Evolutionary conservation across 768 basidiomycete genomes (phyloP).

Genomic region (Mycena galopus): DNA sequence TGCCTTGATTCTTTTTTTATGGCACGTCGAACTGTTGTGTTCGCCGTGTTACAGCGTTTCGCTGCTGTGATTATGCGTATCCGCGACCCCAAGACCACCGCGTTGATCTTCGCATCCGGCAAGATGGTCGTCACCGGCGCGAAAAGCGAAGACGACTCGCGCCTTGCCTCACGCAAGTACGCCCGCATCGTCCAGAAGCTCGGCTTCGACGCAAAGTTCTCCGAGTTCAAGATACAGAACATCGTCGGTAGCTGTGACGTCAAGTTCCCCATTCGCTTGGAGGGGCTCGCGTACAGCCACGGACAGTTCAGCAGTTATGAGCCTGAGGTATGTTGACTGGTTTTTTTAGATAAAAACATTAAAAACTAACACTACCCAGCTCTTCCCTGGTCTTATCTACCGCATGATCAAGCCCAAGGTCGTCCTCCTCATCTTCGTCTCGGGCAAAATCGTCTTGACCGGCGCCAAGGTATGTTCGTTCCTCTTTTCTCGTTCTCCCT

Average conservation of each 20-base stretch:
- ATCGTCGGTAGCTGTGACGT: constrained; percentile 72
- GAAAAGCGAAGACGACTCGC: constrained; percentile 98
- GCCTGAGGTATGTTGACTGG: constrained; percentile 90
- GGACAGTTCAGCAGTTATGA: constrained; percentile 83
- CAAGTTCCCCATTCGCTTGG: constrained; percentile 95
- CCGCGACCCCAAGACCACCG: constrained; percentile 99
- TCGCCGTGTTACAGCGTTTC: constrained; percentile 87
- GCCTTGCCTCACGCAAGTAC: constrained; percentile 97
- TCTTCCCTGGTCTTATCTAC: constrained; percentile 99
- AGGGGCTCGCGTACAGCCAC: constrained; percentile 97
- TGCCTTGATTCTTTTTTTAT: constrained; percentile 56
- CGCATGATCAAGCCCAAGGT: constrained; percentile 99
- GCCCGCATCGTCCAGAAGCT: constrained; percentile 99
- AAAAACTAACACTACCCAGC: constrained; percentile 56
- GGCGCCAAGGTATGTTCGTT: constrained; percentile 90
- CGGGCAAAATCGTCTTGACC: constrained; percentile 98
- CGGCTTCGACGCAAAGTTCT: constrained; percentile 99
- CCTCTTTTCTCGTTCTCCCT: constrained; percentile 30
- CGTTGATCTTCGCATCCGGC: constrained; percentile 98
- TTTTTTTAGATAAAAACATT: no score
- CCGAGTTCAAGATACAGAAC: constrained; percentile 99
- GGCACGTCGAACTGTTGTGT: constrained; percentile 72
- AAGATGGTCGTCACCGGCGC: constrained; percentile 99
- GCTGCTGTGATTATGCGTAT: constrained; percentile 99
- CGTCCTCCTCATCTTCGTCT: constrained; percentile 97